phyloP scores from a whole-genome alignment of 2,329 filamentous ascomycete species.

The Diaporthe nobilis region DNA sequence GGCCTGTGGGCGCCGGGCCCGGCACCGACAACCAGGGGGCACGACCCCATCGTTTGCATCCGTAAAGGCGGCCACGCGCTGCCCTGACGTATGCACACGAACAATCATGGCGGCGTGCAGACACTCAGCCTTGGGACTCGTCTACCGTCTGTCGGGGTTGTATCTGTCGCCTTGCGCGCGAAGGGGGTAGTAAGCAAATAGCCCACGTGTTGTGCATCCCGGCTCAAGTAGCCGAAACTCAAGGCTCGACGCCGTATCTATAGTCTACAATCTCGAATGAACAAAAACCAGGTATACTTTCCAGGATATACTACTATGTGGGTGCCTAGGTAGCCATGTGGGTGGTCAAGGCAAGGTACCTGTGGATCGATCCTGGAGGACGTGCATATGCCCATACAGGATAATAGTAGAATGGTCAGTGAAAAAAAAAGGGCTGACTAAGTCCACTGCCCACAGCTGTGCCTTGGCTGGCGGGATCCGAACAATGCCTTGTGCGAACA shows the following conservation, averaged over 20 bases:
- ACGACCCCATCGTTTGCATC: slow-evolving; percentile 14
- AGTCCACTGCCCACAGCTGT: neutral
- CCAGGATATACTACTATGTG: neutral
- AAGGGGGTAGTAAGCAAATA: too few species aligned
- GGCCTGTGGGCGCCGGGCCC: neutral
- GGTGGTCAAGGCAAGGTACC: neutral
- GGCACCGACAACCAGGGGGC: slow-evolving; percentile 13
- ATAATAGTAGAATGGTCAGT: neutral
- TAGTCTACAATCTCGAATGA: neutral
- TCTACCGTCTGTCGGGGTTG: too few species aligned
- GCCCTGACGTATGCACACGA: neutral
- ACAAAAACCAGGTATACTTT: neutral
- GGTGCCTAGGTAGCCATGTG: neutral
- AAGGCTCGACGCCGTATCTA: neutral
- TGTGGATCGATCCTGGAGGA: neutral
- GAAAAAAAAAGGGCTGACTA: neutral
- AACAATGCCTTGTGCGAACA: slow-evolving; percentile 21
- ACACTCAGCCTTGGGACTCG: neutral
- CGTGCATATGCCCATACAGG: neutral
- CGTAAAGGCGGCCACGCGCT: neutral
- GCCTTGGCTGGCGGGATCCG: neutral
- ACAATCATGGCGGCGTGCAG: neutral
- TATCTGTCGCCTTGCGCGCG: too few species aligned
- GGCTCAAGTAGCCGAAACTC: neutral
- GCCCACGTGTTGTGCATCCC: neutral